Conservation (phyloP, 257 asterid genomes). For the Osmanthus fragrans region DNA sequence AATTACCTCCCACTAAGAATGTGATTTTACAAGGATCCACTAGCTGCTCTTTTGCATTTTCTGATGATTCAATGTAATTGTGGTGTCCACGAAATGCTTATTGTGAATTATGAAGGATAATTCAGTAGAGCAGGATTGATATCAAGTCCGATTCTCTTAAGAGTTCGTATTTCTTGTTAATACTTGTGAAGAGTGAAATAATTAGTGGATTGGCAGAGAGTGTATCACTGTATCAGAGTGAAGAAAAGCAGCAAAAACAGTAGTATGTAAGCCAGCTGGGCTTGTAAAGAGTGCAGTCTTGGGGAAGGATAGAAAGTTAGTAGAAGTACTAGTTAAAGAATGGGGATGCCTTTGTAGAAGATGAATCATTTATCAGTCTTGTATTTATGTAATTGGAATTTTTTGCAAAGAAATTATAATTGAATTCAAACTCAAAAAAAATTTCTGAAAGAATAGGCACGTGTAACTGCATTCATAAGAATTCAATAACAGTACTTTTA, state of each 20-base stretch:
- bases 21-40: slow-evolving; percentile 66
- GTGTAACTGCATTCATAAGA: too few species aligned
- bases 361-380: background rate
- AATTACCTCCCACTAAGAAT: slow-evolving; percentile 45
- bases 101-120: slow-evolving; percentile 40
- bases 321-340: background rate
- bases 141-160: slow-evolving; percentile 20
- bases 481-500: too few species aligned
- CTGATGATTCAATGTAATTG: slow-evolving; percentile 62
- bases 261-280: background rate
- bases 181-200: slow-evolving; percentile 37
- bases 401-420: background rate
- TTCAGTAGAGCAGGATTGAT: slow-evolving; percentile 24
- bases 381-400: background rate
- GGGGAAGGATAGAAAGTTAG: background rate
- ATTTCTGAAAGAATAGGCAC: too few species aligned
- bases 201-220: slow-evolving; percentile 17
- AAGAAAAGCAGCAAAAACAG: background rate
- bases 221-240: background rate
- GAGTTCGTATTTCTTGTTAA: slow-evolving; percentile 31
- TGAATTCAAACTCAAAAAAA: too few species aligned
- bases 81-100: background rate
- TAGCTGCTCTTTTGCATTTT: slow-evolving; percentile 84
- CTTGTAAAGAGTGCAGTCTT: background rate
- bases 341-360: background rate